Conservation (phyloP, 148 eudicot genomes). For the Rhododendron ovatum region DNA sequence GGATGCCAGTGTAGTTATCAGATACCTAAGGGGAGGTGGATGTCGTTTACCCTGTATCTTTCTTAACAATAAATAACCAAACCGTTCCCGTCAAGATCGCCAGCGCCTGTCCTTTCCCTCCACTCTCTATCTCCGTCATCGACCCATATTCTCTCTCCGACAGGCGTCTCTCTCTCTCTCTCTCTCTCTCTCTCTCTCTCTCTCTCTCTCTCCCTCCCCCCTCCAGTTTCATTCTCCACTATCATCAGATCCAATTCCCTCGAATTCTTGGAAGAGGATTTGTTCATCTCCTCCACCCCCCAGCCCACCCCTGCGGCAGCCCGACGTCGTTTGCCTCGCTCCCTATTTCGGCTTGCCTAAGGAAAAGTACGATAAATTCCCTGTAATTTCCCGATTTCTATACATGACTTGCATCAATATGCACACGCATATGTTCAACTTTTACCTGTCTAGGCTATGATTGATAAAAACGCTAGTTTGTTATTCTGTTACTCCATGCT, state of each 20-base stretch:
- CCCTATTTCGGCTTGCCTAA: not conserved
- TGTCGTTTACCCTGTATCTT: too few species aligned
- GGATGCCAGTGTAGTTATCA: too few species aligned
- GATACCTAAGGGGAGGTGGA: too few species aligned
- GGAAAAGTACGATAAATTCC: not conserved
- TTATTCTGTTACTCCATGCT: not conserved
- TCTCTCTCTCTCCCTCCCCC: not conserved
- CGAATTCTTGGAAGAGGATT: not conserved
- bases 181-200: not conserved
- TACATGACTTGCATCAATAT: not conserved
- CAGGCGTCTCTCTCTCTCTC: not conserved
- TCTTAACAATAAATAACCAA: not conserved
- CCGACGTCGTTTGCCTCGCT: not conserved
- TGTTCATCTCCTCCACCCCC: not conserved
- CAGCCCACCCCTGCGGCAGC: not conserved
- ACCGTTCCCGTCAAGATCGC: slow-evolving; percentile 10
- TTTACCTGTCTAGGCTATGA: not conserved
- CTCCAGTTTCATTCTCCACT: not conserved
- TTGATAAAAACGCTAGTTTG: not conserved
- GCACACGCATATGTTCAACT: not conserved
- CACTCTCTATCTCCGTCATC: not conserved
- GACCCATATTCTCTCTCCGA: not conserved
- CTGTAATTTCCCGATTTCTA: not conserved
- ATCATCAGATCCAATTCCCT: not conserved
- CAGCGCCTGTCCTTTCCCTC: not conserved